Base-by-base conservation (phyloP, 805 yeast genomes). In the Pichia occidentalis region DNA sequence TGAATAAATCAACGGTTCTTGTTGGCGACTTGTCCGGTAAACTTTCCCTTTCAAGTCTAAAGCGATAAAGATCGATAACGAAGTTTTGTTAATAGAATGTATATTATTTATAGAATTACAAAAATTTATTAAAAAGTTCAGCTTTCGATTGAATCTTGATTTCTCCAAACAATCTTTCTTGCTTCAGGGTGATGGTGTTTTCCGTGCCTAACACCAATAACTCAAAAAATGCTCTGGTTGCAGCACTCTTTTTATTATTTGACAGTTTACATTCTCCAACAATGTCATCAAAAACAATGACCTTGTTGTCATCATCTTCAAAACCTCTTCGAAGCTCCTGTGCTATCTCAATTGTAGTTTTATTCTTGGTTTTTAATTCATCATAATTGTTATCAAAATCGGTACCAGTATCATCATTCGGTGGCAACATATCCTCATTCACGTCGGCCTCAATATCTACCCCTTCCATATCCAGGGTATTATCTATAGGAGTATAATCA, bases 161-260 rank as follows among this genome's bases (percentile, higher is more conserved):
- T 26, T 71, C 74, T 4, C 79, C 80, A 46, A 78, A 85, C 16
- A 80, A 49, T 27, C 63, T 64, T 7, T 68, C 65, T 61, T 85
- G 95, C 25, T 73, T 60, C 29, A 86, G 57, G 12, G 65, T 63
- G 32, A 87, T 63, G 37, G 90, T 79, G 48, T 81, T 87, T 31
- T 76, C 68, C 5, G 92, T 80, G 2, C 94, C 94, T 40, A 87
- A 65, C 4, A 86, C 90, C 48, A 87, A 65, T 54, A 87, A 57
- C 55, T 87, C 95, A 51, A 86, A 87, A 59, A 87, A 87, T 37
- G 84, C 68, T 50, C 75, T 71, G 3, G 85, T 75, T 16, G 86
- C 85, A 49, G 80, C 79, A 47, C 68, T 64, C 51, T 70, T 70
- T 42, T 65, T 64, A 43, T 64, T 62, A 2, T 36, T 42, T 2